These are phyloP conservation scores for Candida broadrunensis DNA, from an alignment of 805 yeast genomes.

Conservation along the genomic window DNA sequence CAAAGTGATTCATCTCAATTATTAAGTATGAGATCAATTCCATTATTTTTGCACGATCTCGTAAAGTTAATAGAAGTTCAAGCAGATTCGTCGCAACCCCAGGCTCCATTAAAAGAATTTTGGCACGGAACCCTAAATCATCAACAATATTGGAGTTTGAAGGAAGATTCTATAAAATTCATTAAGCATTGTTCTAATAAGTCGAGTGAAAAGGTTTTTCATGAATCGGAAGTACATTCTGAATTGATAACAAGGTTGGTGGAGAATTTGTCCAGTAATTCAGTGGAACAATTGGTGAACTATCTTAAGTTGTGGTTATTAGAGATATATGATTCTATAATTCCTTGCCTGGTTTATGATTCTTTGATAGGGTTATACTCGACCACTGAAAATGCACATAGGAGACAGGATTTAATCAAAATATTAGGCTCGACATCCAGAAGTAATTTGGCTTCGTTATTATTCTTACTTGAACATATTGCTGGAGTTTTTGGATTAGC, in stretches of 20 bases:
- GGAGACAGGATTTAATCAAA: conserved; percentile 14
- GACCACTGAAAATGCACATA: conserved; percentile 8
- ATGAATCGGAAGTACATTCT: conserved; percentile 19
- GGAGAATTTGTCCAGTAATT: conserved; percentile 7
- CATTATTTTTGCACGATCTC: conserved; percentile 24
- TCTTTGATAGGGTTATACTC: not conserved
- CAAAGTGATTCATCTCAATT: conserved; percentile 6
- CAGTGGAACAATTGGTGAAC: conserved; percentile 16
- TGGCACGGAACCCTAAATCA: conserved; percentile 14
- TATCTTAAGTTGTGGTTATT: conserved; percentile 39
- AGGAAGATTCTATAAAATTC: conserved; percentile 22
- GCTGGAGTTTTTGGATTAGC: conserved; percentile 19
- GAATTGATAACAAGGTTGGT: conserved; percentile 17
- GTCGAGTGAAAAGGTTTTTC: conserved; percentile 8
- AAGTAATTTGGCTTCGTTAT: conserved; percentile 35
- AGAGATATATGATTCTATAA: conserved; percentile 38
- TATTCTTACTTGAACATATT: conserved; percentile 35
- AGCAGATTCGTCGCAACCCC: not conserved
- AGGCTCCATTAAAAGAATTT: not conserved
- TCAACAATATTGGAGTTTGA: conserved; percentile 32
- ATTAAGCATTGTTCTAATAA: conserved; percentile 16
- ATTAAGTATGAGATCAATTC: conserved; percentile 28
- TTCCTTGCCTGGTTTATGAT: conserved; percentile 32
- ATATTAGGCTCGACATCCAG: conserved; percentile 33
- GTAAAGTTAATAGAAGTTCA: conserved; percentile 17